These are phyloP conservation scores for Alternaria consortialis DNA, from an alignment of 2,329 filamentous ascomycete genomes.

Conservation along the genomic window DNA sequence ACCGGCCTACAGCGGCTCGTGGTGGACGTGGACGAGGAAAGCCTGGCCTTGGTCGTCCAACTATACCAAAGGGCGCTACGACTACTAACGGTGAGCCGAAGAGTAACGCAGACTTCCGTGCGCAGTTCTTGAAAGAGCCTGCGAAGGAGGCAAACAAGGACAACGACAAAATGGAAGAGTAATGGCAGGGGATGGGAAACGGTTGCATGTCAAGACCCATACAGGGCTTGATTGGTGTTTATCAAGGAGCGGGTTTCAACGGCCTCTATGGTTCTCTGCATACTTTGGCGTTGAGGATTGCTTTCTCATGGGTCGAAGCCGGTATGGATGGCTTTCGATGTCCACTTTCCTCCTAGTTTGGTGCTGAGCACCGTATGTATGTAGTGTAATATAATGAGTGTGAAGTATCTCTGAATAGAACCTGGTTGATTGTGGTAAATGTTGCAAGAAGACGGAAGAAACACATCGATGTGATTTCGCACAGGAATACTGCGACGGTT, in stretches of 20 bases:
- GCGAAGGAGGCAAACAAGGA: constrained; percentile 26
- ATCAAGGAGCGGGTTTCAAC: not conserved
- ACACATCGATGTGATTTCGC: too few relatives aligned
- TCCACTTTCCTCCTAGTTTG: not conserved
- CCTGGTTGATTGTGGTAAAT: too few relatives aligned
- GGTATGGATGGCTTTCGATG: not conserved
- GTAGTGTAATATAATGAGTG: constrained; percentile 14
- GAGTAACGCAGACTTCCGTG: constrained; percentile 67
- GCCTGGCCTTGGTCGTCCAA: constrained; percentile 42
- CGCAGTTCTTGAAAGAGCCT: constrained; percentile 58
- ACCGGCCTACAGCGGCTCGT: constrained; percentile 34
- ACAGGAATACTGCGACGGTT: too few relatives aligned
- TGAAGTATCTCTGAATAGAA: not conserved
- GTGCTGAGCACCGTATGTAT: constrained; percentile 7
- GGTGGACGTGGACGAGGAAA: constrained; percentile 42
- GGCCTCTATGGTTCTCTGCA: constrained; percentile 4
- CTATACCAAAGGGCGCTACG: constrained; percentile 25
- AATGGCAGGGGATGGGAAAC: constrained; percentile 32
- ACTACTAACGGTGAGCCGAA: constrained; percentile 49
- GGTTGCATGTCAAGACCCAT: constrained; percentile 23
- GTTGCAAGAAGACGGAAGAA: too few relatives aligned
- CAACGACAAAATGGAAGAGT: constrained; percentile 37
- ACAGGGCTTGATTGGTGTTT: constrained; percentile 23
- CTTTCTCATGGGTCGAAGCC: not conserved
- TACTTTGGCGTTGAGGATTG: constrained; percentile 10